Percentiles rank a stretch among this genome's conserved stretches.
phyloP scores from a whole-genome alignment of 176 grass and related monocot species.

The Carex myosuroides region DNA sequence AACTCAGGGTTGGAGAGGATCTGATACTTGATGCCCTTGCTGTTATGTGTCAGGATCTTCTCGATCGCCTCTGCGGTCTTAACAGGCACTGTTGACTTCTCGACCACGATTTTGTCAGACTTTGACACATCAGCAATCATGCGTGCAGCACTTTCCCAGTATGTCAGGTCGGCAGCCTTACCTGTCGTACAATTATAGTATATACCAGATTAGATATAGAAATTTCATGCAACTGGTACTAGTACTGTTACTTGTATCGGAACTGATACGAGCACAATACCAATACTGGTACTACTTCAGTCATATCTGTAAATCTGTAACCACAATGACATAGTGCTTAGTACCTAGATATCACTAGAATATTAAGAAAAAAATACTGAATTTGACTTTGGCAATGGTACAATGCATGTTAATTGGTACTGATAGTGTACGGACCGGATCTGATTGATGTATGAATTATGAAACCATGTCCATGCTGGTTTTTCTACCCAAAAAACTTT shows the following conservation, averaged over 20 bases:
- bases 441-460: not conserved
- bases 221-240: not conserved
- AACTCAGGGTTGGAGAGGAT: slow-evolving; percentile 96
- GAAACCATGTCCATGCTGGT: not conserved
- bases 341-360: not conserved
- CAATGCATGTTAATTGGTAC: not conserved
- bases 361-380: not conserved
- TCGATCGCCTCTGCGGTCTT: slow-evolving; percentile 91
- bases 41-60: slow-evolving; percentile 95
- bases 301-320: not conserved
- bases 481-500: not conserved
- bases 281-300: not conserved
- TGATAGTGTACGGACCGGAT: not conserved
- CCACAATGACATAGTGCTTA: not conserved
- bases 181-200: slow-evolving; percentile 18
- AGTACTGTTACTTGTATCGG: not conserved
- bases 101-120: slow-evolving; percentile 88
- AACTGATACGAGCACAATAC: not conserved
- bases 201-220: not conserved
- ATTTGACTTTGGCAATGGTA: not conserved
- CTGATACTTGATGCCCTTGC: slow-evolving; percentile 94
- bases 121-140: slow-evolving; percentile 91
- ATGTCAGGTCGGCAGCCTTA: slow-evolving; percentile 87
- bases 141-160: slow-evolving; percentile 92
- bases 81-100: slow-evolving; percentile 92